Conservation (phyloP, 208 protist genomes). For the Acanthamoeba triangularis region DNA sequence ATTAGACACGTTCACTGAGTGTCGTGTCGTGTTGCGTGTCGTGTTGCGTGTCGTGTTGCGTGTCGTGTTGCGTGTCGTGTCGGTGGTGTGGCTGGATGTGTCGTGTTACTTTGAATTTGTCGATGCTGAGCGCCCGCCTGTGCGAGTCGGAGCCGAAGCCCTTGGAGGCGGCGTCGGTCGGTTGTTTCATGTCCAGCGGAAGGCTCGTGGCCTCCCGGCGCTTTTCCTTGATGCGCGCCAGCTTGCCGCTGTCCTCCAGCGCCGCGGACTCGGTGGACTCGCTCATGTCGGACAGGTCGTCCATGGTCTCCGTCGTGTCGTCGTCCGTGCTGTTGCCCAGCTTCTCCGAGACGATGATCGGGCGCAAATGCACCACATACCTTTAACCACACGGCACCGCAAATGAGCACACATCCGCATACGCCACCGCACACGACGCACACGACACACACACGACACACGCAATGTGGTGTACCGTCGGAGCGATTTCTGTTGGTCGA, state of each 20-base stretch:
- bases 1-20: background rate
- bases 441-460: background rate
- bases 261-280: background rate
- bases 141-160: background rate
- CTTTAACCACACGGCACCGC: background rate
- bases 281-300: constrained; percentile 53
- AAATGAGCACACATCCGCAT: no score
- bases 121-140: constrained; percentile 4
- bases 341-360: constrained; percentile 65
- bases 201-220: background rate
- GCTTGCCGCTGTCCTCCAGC: constrained; percentile 52
- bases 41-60: background rate
- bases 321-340: constrained; percentile 45
- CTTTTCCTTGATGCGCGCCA: constrained; percentile 34
- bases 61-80: no score
- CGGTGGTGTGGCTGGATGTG: background rate
- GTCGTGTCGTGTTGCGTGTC: background rate
- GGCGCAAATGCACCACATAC: constrained; percentile 39
- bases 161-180: background rate
- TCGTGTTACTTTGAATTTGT: background rate
- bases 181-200: background rate
- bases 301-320: constrained; percentile 22
- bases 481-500: background rate
- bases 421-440: no score
- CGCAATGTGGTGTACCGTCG: background rate